Evolutionary conservation across 495 filamentous ascomycete genomes (phyloP).

Genomic region (Penicillium crystallinum): DNA sequence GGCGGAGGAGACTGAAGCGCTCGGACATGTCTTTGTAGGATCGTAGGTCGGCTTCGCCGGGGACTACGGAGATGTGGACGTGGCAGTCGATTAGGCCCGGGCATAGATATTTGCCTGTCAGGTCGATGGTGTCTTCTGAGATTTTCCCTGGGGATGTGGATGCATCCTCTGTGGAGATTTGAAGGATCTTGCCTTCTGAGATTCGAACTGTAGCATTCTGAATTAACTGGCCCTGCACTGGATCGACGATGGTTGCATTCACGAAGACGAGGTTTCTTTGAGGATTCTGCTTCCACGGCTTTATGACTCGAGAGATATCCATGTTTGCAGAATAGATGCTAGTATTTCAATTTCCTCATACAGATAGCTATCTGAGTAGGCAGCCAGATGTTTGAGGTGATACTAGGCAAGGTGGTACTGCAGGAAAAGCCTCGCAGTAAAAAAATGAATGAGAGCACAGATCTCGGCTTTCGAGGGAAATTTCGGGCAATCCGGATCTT

Average conservation of each 20-base stretch:
- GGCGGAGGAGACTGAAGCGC: slow-evolving; percentile 10
- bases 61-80: slow-evolving; percentile 47
- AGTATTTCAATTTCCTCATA: neutral
- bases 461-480: neutral
- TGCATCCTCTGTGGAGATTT: slow-evolving; percentile 8
- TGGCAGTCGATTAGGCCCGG: slow-evolving; percentile 58
- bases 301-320: slow-evolving; percentile 19
- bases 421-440: too few relatives aligned
- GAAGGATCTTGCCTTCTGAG: slow-evolving; percentile 19
- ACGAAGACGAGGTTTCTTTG: slow-evolving; percentile 20
- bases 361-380: neutral
- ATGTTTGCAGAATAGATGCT: slow-evolving; percentile 1
- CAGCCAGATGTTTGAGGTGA: neutral
- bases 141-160: neutral
- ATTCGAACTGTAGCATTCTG: slow-evolving; percentile 21
- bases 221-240: slow-evolving; percentile 21
- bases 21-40: slow-evolving; percentile 20
- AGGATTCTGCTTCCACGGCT: slow-evolving; percentile 29
- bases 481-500: neutral
- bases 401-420: neutral
- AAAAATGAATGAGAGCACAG: neutral
- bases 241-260: slow-evolving; percentile 31
- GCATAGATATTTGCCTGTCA: slow-evolving; percentile 43
- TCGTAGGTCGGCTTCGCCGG: slow-evolving; percentile 30
- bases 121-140: slow-evolving; percentile 25